Evolutionary conservation across 495 filamentous ascomycete genomes (phyloP).

Genomic region (Hyaloscypha variabilis): DNA sequence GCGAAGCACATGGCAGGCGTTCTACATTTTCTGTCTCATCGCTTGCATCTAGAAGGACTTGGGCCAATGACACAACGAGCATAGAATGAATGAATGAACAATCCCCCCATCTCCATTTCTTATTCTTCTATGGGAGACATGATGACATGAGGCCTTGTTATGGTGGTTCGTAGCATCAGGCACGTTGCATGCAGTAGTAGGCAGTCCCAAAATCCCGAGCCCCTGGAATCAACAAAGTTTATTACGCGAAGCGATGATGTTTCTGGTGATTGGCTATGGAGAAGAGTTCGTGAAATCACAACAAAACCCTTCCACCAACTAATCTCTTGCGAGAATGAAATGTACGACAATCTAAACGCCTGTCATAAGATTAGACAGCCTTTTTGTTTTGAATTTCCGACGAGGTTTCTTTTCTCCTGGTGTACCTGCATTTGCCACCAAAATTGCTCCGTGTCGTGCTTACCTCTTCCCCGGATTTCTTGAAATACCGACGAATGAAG

Average conservation of each 20-base stretch:
- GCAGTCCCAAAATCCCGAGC: not conserved
- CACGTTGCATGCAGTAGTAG: conserved; percentile 7
- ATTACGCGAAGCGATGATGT: not conserved
- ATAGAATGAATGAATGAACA: conserved; percentile 21
- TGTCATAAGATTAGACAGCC: not conserved
- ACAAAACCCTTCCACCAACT: conserved; percentile 18
- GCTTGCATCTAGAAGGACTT: conserved; percentile 19
- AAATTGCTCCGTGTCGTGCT: conserved; percentile 17
- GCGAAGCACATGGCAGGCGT: conserved; percentile 17
- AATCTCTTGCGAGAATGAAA: conserved; percentile 12
- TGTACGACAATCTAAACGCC: not conserved
- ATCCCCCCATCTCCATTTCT: not conserved
- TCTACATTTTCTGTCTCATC: conserved; percentile 6
- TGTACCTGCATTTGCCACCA: conserved; percentile 1
- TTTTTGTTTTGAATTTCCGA: not conserved
- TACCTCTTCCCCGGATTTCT: conserved; percentile 28
- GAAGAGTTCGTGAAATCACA: conserved; percentile 22
- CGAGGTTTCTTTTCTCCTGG: not conserved
- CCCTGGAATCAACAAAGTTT: not conserved
- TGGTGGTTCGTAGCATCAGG: conserved; percentile 8
- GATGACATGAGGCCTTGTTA: not conserved
- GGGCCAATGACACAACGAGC: conserved; percentile 1
- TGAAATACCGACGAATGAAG: conserved; percentile 22
- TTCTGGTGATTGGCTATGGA: conserved; percentile 17
- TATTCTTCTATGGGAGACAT: not conserved